These are phyloP conservation scores for Naganishia liquefaciens DNA, from an alignment of 1,284 basidiomycete genomes.

Conservation along the genomic window DNA sequence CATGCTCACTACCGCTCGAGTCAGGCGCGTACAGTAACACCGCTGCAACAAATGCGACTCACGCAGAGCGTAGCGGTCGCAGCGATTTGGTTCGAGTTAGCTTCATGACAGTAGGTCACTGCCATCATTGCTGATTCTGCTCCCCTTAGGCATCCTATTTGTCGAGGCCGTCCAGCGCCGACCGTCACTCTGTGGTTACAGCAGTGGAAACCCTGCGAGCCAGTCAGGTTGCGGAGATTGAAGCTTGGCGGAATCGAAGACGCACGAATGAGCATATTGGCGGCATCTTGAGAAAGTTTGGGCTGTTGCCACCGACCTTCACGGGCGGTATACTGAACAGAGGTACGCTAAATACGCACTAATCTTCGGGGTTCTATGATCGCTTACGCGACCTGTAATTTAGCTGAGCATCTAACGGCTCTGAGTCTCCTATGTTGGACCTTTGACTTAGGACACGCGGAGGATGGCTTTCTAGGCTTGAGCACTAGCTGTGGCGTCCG, in stretches of 20 bases:
- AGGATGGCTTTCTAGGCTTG: not conserved
- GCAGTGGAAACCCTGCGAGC: not conserved
- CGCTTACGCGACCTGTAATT: not conserved
- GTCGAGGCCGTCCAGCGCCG: too few relatives aligned
- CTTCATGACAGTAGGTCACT: not conserved
- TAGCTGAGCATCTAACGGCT: not conserved
- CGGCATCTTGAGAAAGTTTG: not conserved
- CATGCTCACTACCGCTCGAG: not conserved
- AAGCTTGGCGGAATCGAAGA: not conserved
- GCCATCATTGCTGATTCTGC: not conserved
- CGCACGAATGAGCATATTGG: not conserved
- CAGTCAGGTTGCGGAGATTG: not conserved
- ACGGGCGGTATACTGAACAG: not conserved
- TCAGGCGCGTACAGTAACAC: too few relatives aligned
- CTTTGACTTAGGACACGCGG: not conserved
- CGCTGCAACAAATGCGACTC: too few relatives aligned
- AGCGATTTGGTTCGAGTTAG: too few relatives aligned
- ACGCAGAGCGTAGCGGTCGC: too few relatives aligned
- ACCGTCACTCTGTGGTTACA: not conserved
- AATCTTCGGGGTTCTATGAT: not conserved
- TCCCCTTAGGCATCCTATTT: too few relatives aligned
- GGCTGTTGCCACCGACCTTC: not conserved
- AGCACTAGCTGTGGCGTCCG: not conserved
- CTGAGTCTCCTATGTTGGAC: not conserved
- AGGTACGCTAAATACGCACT: not conserved